Evolutionary conservation across 2,329 filamentous ascomycete species (phyloP), one percentile per base, ranked within the genome.

Genomic region (Periglandula ipomoeae): DNA sequence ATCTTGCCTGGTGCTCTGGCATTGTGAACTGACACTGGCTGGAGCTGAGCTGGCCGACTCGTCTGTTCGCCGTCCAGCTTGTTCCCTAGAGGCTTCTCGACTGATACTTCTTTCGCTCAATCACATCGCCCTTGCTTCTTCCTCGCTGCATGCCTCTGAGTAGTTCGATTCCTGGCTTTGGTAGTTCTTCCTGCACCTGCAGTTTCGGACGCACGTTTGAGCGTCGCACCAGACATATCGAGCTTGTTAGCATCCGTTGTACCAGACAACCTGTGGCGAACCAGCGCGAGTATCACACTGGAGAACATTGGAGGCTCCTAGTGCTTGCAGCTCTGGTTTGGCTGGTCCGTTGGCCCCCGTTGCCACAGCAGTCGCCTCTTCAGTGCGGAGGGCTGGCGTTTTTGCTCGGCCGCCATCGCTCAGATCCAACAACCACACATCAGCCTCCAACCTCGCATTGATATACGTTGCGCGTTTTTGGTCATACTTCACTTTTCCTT

Each of bases 311-410:
- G 26, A 6, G 6, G 6, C 26, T 5, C 11, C 26, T 27, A 11
- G 30, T 38, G 7, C 34, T n/a, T 6, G 6, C 38, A 5, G 22
- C 5, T 41, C 38, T 23, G 20, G 38, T 41, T 15, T 23, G 38
- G n/a, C 22, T 37, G 17, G 39, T 37, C 30, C 27, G 48, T 42
- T 20, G 37, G 37, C 15, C 32, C 44, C 44, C 38, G 46, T 46
- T 41, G 47, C 47, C 47, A 49, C 43, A 42, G 37, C 30, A 43
- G 20, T 30, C 19, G 23, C n/a, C 11, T 23, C 2, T 27, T 15
- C 9, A 7, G n/a, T 17, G 17, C 15, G 17, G 20, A 5, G 22
- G 37, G 9, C 24, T 32, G 38, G 37, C 30, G 38, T 40, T 37
- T 32, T 20, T 15, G 45, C 30, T 34, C 19, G 37, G 26, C 45